These are phyloP conservation scores for Eimeria acervulina DNA, from an alignment of 169 alveolate genomes.

Conservation along the genomic window DNA sequence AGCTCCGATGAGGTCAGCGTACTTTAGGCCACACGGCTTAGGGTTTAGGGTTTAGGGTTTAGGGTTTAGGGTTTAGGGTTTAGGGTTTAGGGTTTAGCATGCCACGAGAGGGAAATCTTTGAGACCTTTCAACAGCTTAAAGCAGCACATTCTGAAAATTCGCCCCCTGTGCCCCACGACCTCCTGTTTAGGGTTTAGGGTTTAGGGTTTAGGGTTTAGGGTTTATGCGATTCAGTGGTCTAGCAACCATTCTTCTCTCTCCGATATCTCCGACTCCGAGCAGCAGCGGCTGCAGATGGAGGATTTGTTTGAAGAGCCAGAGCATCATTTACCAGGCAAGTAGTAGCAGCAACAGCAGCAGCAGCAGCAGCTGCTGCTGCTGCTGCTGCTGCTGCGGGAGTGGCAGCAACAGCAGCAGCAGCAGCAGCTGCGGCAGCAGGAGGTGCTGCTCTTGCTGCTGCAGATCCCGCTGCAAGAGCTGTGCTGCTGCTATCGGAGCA, in stretches of 20 bases:
- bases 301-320: constrained; percentile 65
- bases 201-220: constrained; percentile 48
- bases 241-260: neutral
- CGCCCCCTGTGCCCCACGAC: no score
- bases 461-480: no score
- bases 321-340: constrained; percentile 50
- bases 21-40: neutral
- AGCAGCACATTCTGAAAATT: no score
- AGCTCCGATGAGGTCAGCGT: constrained; percentile 26
- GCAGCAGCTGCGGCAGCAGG: neutral
- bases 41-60: constrained; percentile 50
- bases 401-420: neutral
- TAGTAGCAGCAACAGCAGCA: constrained; percentile 1
- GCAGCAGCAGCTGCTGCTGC: neutral
- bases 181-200: constrained; percentile 47
- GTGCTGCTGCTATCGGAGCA: no score
- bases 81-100: no score
- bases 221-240: neutral
- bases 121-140: no score
- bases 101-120: no score
- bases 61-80: constrained; percentile 3
- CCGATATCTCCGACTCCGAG: neutral
- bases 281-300: constrained; percentile 30
- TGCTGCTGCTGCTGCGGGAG: neutral
- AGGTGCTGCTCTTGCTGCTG: no score